Evolutionary conservation across 2,329 filamentous ascomycete genomes (phyloP).

Genomic region (Trichophyton rubrum): DNA sequence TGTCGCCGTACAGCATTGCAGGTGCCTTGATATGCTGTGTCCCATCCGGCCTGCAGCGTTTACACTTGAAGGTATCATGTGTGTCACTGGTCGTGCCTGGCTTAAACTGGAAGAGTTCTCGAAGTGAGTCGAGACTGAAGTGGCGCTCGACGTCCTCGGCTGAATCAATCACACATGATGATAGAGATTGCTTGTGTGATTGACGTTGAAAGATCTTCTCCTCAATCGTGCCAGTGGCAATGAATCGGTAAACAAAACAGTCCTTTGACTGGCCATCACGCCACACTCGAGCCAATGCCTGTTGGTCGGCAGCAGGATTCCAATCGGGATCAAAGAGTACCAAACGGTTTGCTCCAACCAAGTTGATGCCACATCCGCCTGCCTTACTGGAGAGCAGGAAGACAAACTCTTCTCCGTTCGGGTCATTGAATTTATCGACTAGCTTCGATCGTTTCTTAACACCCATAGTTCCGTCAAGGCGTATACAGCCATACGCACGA

Average conservation of each 20-base stretch:
- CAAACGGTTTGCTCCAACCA: constrained; percentile 87
- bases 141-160: constrained; percentile 95
- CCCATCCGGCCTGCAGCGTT: constrained; percentile 79
- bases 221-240: constrained; percentile 92
- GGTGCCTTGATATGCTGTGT: constrained; percentile 79
- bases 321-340: constrained; percentile 95
- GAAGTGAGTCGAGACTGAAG: constrained; percentile 79
- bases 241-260: constrained; percentile 99
- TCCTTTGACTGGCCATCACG: constrained; percentile 98
- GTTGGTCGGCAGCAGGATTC: constrained; percentile 96
- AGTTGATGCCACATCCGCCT: constrained; percentile 88
- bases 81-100: constrained; percentile 79
- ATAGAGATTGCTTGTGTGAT: constrained; percentile 93
- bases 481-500: constrained; percentile 70
- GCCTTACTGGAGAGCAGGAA: constrained; percentile 96
- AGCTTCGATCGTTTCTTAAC: constrained; percentile 94
- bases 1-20: constrained; percentile 94
- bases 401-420: constrained; percentile 76
- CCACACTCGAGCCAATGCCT: constrained; percentile 94
- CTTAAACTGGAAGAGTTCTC: constrained; percentile 90
- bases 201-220: constrained; percentile 99
- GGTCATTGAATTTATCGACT: constrained; percentile 95
- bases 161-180: constrained; percentile 89
- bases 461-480: constrained; percentile 94
- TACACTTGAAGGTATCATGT: constrained; percentile 98